Evolutionary conservation across 495 filamentous ascomycete species (phyloP).

Genomic region (Xylaria intraflava): DNA sequence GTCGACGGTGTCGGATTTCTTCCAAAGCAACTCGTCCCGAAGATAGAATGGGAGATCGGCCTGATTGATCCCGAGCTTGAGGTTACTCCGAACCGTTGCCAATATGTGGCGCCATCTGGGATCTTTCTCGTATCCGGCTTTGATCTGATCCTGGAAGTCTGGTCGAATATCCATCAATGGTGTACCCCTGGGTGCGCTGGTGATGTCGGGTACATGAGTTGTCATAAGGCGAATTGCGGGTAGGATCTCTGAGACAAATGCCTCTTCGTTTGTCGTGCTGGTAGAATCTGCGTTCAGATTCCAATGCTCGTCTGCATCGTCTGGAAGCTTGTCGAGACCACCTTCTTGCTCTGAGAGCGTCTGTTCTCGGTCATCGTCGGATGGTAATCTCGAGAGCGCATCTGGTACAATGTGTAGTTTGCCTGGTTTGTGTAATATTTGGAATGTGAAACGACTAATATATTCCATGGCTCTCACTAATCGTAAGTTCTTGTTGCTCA

Average conservation of each 20-base stretch:
- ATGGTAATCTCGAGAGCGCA: not conserved
- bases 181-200: not conserved
- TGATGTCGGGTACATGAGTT: not conserved
- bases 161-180: not conserved
- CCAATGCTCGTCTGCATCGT: not conserved
- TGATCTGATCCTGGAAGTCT: not conserved
- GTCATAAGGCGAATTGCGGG: not conserved
- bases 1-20: not conserved
- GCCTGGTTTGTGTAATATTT: not conserved
- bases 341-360: not conserved
- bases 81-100: not conserved
- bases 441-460: not conserved
- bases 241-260: not conserved
- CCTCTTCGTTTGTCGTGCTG: too few relatives aligned
- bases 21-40: not conserved
- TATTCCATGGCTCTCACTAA: not conserved
- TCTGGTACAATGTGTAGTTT: not conserved
- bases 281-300: too few relatives aligned
- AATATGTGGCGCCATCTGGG: not conserved
- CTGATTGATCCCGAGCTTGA: not conserved
- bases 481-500: not conserved
- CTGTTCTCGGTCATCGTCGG: not conserved
- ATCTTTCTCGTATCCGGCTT: not conserved
- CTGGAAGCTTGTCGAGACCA: not conserved
- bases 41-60: not conserved